phyloP scores from a whole-genome alignment of 352 stramenopile genomes.

The Phytophthora kernoviae region DNA sequence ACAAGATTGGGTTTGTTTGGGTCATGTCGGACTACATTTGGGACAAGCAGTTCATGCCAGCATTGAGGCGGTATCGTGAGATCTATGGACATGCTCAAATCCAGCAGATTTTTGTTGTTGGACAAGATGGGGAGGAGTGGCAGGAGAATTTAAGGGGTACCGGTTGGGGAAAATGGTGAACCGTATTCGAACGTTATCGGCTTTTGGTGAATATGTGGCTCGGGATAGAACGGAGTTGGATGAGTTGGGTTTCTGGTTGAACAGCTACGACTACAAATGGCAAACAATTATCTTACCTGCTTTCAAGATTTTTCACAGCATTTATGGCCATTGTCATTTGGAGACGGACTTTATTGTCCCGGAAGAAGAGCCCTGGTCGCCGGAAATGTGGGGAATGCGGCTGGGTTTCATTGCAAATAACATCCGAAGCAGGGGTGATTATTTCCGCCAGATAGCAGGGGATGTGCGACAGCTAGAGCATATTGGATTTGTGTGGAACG shows the following conservation, averaged over 20 bases:
- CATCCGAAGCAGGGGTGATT: constrained; percentile 55
- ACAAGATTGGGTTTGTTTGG: constrained; percentile 49
- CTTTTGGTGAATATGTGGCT: constrained; percentile 38
- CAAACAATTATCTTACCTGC: constrained; percentile 51
- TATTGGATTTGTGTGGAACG: constrained; percentile 67
- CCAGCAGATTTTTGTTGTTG: constrained; percentile 46
- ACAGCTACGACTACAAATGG: constrained; percentile 56
- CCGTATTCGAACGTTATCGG: constrained; percentile 38
- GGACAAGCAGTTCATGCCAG: constrained; percentile 42
- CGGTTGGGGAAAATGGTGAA: constrained; percentile 56
- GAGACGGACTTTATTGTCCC: constrained; percentile 45
- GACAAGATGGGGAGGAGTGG: constrained; percentile 32
- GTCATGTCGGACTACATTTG: constrained; percentile 41
- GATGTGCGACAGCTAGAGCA: constrained; percentile 48
- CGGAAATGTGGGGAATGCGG: constrained; percentile 35
- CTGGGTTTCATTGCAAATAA: constrained; percentile 65
- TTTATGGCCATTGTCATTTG: constrained; percentile 55
- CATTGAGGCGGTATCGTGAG: constrained; percentile 37
- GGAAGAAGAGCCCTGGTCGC: constrained; percentile 38
- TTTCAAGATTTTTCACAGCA: constrained; percentile 41
- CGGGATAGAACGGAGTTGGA: constrained; percentile 40
- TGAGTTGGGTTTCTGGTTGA: constrained; percentile 55
- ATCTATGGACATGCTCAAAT: constrained; percentile 48
- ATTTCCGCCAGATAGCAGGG: constrained; percentile 51
- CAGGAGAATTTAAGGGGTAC: constrained; percentile 35